Evolutionary conservation across 1,284 basidiomycete genomes (phyloP).

Genomic region (Trametes versicolor): DNA sequence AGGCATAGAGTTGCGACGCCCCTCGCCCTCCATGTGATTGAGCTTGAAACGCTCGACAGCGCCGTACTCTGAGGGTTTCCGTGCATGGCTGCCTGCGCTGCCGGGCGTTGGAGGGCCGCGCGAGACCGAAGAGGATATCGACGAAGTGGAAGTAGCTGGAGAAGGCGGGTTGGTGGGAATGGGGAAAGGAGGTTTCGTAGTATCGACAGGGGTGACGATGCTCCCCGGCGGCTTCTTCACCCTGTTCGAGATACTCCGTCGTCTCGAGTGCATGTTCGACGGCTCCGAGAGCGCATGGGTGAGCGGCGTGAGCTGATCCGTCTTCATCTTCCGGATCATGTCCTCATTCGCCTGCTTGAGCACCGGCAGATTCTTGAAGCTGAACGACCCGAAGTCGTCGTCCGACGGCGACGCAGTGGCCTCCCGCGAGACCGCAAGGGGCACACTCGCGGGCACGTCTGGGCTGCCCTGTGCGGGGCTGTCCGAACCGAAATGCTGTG

Average conservation of each 20-base stretch:
- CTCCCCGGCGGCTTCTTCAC: constrained; percentile 77
- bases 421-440: constrained; percentile 58
- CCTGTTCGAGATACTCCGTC: constrained; percentile 70
- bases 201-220: constrained; percentile 74
- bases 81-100: constrained; percentile 66
- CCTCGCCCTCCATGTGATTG: constrained; percentile 76
- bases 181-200: constrained; percentile 51
- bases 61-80: constrained; percentile 88
- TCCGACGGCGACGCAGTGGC: constrained; percentile 61
- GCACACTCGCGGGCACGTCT: constrained; percentile 49
- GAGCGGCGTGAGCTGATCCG: constrained; percentile 80
- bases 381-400: constrained; percentile 98
- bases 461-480: constrained; percentile 51
- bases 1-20: constrained; percentile 88
- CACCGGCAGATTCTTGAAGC: constrained; percentile 97
- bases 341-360: constrained; percentile 99
- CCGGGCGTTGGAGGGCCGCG: constrained; percentile 81
- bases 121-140: constrained; percentile 91
- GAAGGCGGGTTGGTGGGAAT: constrained; percentile 80
- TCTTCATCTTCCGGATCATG: constrained; percentile 94
- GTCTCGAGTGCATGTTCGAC: constrained; percentile 62
- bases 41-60: constrained; percentile 88
- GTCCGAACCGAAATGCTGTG: constrained; percentile 57
- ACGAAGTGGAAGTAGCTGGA: constrained; percentile 92
- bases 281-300: constrained; percentile 78